Conservation (phyloP, 2,329 filamentous ascomycete species). For the Fusarium sp. region DNA sequence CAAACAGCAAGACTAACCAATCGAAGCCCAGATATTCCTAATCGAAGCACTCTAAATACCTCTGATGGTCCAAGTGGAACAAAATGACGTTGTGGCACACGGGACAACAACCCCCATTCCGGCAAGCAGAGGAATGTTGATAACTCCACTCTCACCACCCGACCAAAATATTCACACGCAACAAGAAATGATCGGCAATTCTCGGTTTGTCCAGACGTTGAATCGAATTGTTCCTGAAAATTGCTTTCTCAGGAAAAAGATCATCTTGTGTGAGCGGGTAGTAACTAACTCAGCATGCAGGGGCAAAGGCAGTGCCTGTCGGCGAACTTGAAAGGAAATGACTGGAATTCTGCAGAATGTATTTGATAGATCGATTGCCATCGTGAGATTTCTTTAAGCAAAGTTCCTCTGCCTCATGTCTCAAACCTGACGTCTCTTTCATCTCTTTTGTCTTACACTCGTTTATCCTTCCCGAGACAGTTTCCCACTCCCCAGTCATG, state of each 20-base stretch:
- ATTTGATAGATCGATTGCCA: background rate
- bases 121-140: slow-evolving; percentile 5
- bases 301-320: background rate
- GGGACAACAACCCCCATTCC: background rate
- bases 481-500: too few species aligned
- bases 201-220: background rate
- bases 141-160: background rate
- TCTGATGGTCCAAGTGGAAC: background rate
- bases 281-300: too few species aligned
- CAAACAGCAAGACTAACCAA: background rate
- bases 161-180: background rate
- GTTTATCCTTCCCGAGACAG: background rate
- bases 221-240: slow-evolving; percentile 4
- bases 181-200: background rate
- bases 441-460: background rate
- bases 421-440: background rate
- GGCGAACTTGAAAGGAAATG: background rate
- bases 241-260: background rate
- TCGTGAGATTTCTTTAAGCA: background rate
- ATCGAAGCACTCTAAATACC: background rate
- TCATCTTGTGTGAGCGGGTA: background rate
- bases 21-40: accelerated
- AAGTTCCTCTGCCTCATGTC: background rate
- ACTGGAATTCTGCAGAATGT: slow-evolving; percentile 6
- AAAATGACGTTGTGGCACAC: background rate